Percentiles rank a stretch among this genome's conserved stretches.
Evolutionary conservation across 495 filamentous ascomycete species (phyloP).

Genomic region (Choiromyces venosus): DNA sequence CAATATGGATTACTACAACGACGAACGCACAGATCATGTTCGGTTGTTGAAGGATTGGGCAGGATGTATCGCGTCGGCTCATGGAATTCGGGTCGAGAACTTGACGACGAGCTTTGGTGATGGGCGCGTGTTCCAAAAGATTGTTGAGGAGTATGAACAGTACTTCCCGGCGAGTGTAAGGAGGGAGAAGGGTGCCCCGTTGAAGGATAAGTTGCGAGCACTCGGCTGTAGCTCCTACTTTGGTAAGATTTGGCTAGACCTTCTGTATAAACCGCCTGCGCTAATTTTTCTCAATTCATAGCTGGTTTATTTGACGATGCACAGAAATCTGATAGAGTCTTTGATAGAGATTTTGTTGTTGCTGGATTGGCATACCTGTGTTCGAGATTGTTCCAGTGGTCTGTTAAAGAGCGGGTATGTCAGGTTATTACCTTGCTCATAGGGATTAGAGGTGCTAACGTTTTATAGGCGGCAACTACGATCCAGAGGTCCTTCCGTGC

Average conservation of each 20-base stretch:
- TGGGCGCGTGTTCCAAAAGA: constrained; percentile 53
- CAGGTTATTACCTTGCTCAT: neutral
- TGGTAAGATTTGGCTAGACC: constrained; percentile 43
- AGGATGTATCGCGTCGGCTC: constrained; percentile 47
- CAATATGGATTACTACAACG: constrained; percentile 30
- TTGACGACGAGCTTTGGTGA: constrained; percentile 59
- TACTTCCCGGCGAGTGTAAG: constrained; percentile 39
- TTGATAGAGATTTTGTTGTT: constrained; percentile 51
- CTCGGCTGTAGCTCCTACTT: constrained; percentile 48
- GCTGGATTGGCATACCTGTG: constrained; percentile 58
- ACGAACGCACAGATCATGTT: constrained; percentile 42
- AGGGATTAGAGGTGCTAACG: constrained; percentile 18
- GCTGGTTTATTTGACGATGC: constrained; percentile 42
- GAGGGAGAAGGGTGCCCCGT: constrained; percentile 17
- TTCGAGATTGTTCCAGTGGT: constrained; percentile 55
- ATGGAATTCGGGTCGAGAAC: constrained; percentile 51
- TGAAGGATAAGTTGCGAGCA: constrained; percentile 39
- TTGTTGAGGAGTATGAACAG: constrained; percentile 56
- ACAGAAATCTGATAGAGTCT: constrained; percentile 41
- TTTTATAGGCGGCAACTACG: constrained; percentile 46
- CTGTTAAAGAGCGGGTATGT: constrained; percentile 40
- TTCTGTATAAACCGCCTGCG: neutral
- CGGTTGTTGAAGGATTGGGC: constrained; percentile 56
- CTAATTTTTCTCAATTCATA: constrained; percentile 28
- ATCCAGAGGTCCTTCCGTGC: constrained; percentile 49